Evolutionary conservation across 23 red algal genomes (phyloP).

Genomic region (Gracilaria caudata): DNA sequence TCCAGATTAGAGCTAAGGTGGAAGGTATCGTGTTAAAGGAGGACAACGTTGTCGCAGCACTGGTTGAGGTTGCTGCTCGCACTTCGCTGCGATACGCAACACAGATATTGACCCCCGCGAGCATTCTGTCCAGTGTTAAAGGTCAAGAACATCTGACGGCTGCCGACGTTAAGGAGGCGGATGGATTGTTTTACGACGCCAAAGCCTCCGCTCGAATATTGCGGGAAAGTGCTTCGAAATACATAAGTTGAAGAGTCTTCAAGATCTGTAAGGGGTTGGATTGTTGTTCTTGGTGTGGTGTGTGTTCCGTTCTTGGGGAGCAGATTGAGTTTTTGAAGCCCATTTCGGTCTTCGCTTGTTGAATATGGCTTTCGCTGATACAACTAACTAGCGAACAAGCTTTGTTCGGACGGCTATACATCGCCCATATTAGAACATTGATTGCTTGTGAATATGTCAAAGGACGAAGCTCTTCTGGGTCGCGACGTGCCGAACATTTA

Average conservation of each 20-base stretch:
- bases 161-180: conserved; percentile 89
- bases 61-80: conserved; percentile 83
- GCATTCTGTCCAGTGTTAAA: conserved; percentile 77
- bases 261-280: too few relatives aligned
- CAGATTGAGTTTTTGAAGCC: too few relatives aligned
- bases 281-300: too few relatives aligned
- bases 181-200: conserved; percentile 92
- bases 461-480: too few relatives aligned
- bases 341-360: too few relatives aligned
- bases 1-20: conserved; percentile 83
- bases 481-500: too few relatives aligned
- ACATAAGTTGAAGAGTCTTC: conserved; percentile 40
- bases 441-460: too few relatives aligned
- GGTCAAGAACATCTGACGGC: conserved; percentile 81
- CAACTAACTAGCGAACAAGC: too few relatives aligned
- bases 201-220: conserved; percentile 84
- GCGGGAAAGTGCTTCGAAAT: conserved; percentile 57
- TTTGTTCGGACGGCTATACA: too few relatives aligned
- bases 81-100: conserved; percentile 91
- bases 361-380: too few relatives aligned
- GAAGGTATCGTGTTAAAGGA: conserved; percentile 72
- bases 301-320: too few relatives aligned
- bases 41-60: conserved; percentile 65
- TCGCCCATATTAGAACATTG: too few relatives aligned
- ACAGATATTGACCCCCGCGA: conserved; percentile 87